Conservation (phyloP, 2,329 filamentous ascomycete species). For the Xylariaceae sp. region DNA sequence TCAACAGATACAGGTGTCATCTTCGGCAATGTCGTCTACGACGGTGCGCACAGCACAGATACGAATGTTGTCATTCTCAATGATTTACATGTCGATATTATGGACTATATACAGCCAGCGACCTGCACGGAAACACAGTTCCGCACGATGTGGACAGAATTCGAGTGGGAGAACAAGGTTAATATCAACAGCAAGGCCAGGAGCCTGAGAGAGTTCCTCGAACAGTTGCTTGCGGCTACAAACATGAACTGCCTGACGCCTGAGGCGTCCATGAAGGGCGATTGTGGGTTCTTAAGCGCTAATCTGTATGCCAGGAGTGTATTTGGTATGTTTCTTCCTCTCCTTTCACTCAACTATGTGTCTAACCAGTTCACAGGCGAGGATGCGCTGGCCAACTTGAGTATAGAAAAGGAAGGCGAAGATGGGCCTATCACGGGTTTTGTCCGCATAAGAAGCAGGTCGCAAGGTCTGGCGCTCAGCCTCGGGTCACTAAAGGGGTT, state of each 20-base stretch:
- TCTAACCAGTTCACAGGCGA: conserved; percentile 63
- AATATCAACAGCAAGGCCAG: conserved; percentile 99
- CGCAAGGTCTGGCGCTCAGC: conserved; percentile 89
- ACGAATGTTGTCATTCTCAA: conserved; percentile 97
- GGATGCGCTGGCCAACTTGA: conserved; percentile 95
- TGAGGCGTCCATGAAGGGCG: conserved; percentile 91
- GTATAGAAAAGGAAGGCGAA: conserved; percentile 95
- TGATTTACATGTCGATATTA: conserved; percentile 97
- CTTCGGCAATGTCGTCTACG: conserved; percentile 97
- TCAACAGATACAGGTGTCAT: conserved; percentile 98
- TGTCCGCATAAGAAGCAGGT: conserved; percentile 94
- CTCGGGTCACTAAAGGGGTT: conserved; percentile 91
- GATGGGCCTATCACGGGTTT: conserved; percentile 95
- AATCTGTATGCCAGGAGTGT: conserved; percentile 96
- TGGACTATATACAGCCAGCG: conserved; percentile 99
- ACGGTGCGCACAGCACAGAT: conserved; percentile 85
- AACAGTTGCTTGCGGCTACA: conserved; percentile 92
- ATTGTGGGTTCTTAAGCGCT: conserved; percentile 96
- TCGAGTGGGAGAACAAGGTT: conserved; percentile 99
- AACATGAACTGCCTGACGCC: conserved; percentile 99
- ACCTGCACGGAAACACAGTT: conserved; percentile 97
- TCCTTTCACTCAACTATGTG: background rate
- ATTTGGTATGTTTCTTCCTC: conserved; percentile 70
- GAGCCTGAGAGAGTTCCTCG: conserved; percentile 84
- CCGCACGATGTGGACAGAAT: conserved; percentile 99